These are phyloP conservation scores for Trichoderma erinaceum DNA, from an alignment of 495 filamentous ascomycete species.

Conservation along the genomic window DNA sequence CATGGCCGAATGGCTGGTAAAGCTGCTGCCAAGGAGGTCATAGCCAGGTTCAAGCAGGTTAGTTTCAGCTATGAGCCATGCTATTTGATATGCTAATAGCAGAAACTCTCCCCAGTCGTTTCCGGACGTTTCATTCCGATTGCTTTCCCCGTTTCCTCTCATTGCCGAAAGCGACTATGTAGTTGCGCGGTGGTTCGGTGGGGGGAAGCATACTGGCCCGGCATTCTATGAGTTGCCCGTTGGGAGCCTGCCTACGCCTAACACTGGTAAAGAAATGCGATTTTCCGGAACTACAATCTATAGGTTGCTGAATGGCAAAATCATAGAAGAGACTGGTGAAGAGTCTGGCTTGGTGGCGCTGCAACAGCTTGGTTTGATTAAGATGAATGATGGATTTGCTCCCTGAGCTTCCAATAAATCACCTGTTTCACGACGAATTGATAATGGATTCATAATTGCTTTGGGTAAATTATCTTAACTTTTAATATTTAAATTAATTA, in stretches of 20 bases:
- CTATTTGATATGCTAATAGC: not conserved
- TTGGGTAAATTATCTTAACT: too few species aligned
- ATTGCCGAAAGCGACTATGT: constrained; percentile 1
- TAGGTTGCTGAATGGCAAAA: not conserved
- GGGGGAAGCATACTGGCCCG: not conserved
- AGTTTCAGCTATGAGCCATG: not conserved
- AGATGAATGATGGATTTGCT: constrained; percentile 4
- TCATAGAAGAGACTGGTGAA: constrained; percentile 3
- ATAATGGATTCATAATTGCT: too few species aligned
- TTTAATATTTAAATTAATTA: not conserved
- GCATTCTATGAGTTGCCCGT: not conserved
- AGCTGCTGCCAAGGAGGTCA: not conserved
- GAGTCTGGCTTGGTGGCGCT: constrained; percentile 2
- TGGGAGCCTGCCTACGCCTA: not conserved
- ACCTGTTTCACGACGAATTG: too few species aligned
- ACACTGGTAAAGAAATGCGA: constrained; percentile 1
- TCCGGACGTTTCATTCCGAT: not conserved
- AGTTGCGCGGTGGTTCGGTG: constrained; percentile 6
- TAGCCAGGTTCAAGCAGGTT: constrained; percentile 6
- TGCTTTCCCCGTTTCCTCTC: not conserved
- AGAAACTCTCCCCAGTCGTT: not conserved
- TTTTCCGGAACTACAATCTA: constrained; percentile 9
- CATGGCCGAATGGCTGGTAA: constrained; percentile 1
- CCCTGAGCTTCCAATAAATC: not conserved
- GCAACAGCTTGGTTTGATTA: not conserved